These are phyloP conservation scores for Apophysomyces ossiformis DNA, from an alignment of 371 early-diverging fungal genomes.

Conservation along the genomic window DNA sequence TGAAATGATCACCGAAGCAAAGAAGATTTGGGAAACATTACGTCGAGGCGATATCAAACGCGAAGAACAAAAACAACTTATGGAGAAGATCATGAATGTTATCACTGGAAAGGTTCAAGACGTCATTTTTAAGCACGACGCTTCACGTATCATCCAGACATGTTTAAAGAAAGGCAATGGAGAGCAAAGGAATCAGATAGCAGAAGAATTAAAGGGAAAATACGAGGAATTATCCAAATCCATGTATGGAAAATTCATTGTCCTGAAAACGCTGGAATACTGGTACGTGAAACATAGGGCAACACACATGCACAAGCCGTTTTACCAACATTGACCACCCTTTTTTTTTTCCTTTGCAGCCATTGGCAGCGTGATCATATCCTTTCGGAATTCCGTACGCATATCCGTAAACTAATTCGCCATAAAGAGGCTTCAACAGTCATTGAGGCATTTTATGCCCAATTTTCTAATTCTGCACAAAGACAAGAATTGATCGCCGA, in stretches of 20 bases:
- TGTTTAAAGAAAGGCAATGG: conserved; percentile 87
- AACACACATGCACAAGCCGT: not conserved
- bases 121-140: conserved; percentile 95
- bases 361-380: conserved; percentile 74
- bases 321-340: conserved; percentile 1
- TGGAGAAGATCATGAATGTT: conserved; percentile 81
- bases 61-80: conserved; percentile 65
- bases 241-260: conserved; percentile 91
- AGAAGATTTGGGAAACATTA: conserved; percentile 88
- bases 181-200: conserved; percentile 80
- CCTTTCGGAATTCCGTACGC: conserved; percentile 82
- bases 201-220: conserved; percentile 78
- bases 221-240: conserved; percentile 77
- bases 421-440: conserved; percentile 85
- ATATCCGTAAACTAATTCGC: conserved; percentile 78
- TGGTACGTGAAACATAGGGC: conserved; percentile 49
- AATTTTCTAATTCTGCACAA: conserved; percentile 81
- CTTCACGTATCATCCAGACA: conserved; percentile 92
- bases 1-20: conserved; percentile 74
- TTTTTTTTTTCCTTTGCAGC: conserved; percentile 40
- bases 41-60: conserved; percentile 73
- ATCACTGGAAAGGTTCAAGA: conserved; percentile 87
- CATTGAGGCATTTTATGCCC: conserved; percentile 85
- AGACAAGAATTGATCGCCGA: conserved; percentile 81
- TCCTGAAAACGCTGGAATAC: conserved; percentile 85